Conservation (phyloP, 306 rosid genomes). For the Myrica gale region DNA sequence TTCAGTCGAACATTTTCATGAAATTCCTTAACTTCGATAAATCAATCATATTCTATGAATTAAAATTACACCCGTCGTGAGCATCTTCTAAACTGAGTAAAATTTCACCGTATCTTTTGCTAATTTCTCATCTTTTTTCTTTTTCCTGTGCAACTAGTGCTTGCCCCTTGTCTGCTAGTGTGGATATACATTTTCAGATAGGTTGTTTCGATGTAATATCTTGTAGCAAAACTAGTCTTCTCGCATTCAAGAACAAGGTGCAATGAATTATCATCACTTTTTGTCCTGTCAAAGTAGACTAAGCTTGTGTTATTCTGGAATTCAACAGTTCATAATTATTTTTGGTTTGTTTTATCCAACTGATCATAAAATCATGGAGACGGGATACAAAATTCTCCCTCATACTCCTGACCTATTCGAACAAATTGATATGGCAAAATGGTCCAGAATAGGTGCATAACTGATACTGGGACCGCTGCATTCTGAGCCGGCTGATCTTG, state of each 20-base stretch:
- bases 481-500: slow-evolving; percentile 33
- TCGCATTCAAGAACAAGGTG: neutral
- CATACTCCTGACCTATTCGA: neutral
- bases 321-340: neutral
- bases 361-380: neutral
- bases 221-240: neutral
- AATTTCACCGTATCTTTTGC: neutral
- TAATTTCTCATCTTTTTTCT: neutral
- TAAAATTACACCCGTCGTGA: neutral
- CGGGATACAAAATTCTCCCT: neutral
- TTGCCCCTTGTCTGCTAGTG: slow-evolving; percentile 37
- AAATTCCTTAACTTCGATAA: neutral
- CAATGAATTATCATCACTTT: neutral
- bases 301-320: neutral
- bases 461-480: slow-evolving; percentile 16
- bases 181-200: slow-evolving; percentile 55
- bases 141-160: slow-evolving; percentile 44
- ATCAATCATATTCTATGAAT: neutral
- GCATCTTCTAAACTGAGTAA: neutral
- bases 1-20: neutral
- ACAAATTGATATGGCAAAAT: slow-evolving; percentile 1
- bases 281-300: neutral
- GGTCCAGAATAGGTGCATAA: slow-evolving; percentile 26
- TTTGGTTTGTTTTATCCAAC: neutral
- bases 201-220: slow-evolving; percentile 4